Base-by-base conservation (phyloP, 768 basidiomycete species). In the Hygrophorus russula region DNA sequence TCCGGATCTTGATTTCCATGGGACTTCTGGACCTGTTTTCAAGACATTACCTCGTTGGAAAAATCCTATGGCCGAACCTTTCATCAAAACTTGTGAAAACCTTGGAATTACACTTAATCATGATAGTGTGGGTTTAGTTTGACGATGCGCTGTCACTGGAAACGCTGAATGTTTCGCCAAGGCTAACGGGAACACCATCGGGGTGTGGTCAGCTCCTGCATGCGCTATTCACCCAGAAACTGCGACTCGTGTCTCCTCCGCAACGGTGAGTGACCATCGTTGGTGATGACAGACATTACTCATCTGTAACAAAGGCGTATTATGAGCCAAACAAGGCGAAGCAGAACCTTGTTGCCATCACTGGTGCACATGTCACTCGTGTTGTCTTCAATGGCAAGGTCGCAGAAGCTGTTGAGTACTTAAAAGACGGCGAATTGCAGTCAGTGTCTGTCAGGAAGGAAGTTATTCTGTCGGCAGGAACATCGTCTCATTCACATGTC, bases 331-430 rank as follows among this genome's bases (percentile, higher is more conserved):
- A 24, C 24, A 24, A 24, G 24, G 7, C 24, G 24, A 24, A 24
- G 24, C 24, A 33, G 24, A n/a, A 5, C 9, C 20, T 36, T 14
- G 32, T 41, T 10, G n/a, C 29, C 5, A 10, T 13, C 6, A 10
- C 10, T 5, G n/a, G 32, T 28, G 19, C 31, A 4, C 29, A 15
- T 27, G 35, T 31, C 10, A 28, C 19, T 14, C 19, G n/a, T 15
- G 13, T 5, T 9, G 1, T 15, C 12, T 34, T n/a, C 28, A 14
- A 27, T 12, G 34, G 28, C 19, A 35, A 14, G 8, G 27, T 24
- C 14, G 74, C 74, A 1, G 67, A 66, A 33, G 52, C 46, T 2
- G 70, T 78, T 1, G 66, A 68, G 42, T 78, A 62, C 49, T 69
- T 67, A 1, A 56, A 60, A 14, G 70, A 62, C 12, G 73, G 76